Evolutionary conservation across 371 early-diverging fungal genomes (phyloP).

Genomic region (Umbelopsis sp.): DNA sequence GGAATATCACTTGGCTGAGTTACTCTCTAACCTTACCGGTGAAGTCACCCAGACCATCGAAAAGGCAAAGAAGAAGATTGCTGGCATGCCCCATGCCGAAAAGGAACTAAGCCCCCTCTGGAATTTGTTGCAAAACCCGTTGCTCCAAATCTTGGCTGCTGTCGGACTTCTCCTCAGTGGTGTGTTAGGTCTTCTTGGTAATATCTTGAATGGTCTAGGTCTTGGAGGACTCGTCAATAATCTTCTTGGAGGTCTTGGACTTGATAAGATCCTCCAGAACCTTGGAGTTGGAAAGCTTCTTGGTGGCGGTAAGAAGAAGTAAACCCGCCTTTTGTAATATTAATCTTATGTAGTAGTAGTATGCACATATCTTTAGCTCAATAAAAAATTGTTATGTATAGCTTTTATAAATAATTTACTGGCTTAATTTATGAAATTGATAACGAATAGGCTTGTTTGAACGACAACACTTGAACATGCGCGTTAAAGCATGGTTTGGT

Average conservation of each 20-base stretch:
- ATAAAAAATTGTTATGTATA: too few species aligned
- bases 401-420: too few species aligned
- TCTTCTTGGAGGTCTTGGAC: constrained; percentile 35
- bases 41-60: constrained; percentile 37
- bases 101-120: constrained; percentile 33
- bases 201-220: constrained; percentile 34
- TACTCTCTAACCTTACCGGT: constrained; percentile 33
- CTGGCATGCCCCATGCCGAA: constrained; percentile 37
- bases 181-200: constrained; percentile 36
- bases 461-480: too few species aligned
- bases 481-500: too few species aligned
- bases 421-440: too few species aligned
- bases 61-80: constrained; percentile 37
- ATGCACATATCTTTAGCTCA: neutral
- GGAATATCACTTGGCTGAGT: constrained; percentile 34
- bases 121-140: constrained; percentile 34
- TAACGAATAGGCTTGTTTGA: too few species aligned
- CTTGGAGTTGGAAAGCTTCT: constrained; percentile 31
- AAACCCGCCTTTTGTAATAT: neutral
- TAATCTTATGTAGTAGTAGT: neutral
- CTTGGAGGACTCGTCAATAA: constrained; percentile 33
- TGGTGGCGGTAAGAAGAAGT: neutral
- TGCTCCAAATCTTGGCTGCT: constrained; percentile 37
- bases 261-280: constrained; percentile 37
- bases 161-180: constrained; percentile 37